These are phyloP conservation scores for Friedmanniomyces simplex DNA, from an alignment of 495 filamentous ascomycete genomes.

Conservation along the genomic window DNA sequence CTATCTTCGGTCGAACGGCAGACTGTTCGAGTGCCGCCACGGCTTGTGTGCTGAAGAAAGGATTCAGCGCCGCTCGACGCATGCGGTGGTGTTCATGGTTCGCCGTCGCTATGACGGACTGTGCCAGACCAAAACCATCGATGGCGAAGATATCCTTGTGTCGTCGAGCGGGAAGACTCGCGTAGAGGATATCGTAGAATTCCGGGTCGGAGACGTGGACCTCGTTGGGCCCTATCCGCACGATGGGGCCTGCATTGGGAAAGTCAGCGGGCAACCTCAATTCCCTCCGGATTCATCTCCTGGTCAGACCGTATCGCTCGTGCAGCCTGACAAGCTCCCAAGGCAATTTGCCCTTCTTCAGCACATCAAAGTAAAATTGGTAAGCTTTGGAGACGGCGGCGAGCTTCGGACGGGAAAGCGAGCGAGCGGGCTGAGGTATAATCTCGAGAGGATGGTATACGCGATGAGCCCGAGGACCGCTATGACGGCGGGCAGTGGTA, in stretches of 20 bases:
- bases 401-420: slow-evolving; percentile 15
- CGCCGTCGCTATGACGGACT: slow-evolving; percentile 28
- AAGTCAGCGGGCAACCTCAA: not conserved
- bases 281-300: no score
- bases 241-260: slow-evolving; percentile 19
- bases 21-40: slow-evolving; percentile 31
- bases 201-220: slow-evolving; percentile 21
- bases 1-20: slow-evolving; percentile 29
- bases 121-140: slow-evolving; percentile 7
- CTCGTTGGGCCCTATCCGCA: slow-evolving; percentile 23
- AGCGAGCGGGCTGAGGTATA: slow-evolving; percentile 5
- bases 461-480: not conserved
- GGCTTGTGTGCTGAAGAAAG: slow-evolving; percentile 35
- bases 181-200: slow-evolving; percentile 23
- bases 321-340: slow-evolving; percentile 6
- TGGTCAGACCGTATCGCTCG: slow-evolving; percentile 3
- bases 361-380: slow-evolving; percentile 16
- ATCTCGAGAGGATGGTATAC: not conserved
- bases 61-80: slow-evolving; percentile 31
- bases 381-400: slow-evolving; percentile 13
- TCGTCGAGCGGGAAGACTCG: not conserved
- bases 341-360: slow-evolving; percentile 1
- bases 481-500: not conserved
- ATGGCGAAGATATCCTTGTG: not conserved
- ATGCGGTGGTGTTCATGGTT: slow-evolving; percentile 34